Evolutionary conservation across 306 rosid species (phyloP), one percentile per base, ranked within the genome.

Genomic region (Crataegus laevigata): DNA sequence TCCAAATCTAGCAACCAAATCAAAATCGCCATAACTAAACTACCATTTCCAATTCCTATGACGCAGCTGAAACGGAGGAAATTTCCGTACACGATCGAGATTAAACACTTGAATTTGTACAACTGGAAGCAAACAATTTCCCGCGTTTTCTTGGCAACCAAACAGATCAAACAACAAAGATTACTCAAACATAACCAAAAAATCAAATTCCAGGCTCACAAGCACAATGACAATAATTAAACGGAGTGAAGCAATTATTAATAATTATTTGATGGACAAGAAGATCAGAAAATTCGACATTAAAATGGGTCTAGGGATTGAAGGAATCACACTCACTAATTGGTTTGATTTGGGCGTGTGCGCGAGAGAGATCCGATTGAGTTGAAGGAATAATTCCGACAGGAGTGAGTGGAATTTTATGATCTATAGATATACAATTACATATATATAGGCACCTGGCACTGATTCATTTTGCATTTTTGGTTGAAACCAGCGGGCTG

Each of bases 21-120:
- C 69, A 15, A 60, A 77, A 66, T 11, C 52, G 25, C 62, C 61
- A 75, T 54, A 30, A 42, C 84, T 36, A 50, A 69, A 28, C 26
- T 47, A 69, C 14, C 13, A 70, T 29, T 19, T 22, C 22, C 52
- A 6, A 66, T 29, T 28, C 59, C 61, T 29, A 69, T n/a, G 47
- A n/a, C 30, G 51, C 45, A 19, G 43, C 6, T 24, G 34, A 60
- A 8, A 43, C 4, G 0, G n/a, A 30, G 28, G 26, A 25, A 51
- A 67, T 3, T 7, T 6, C 7, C 14, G 14, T 10, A 17, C 11
- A 15, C 11, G 34, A 26, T 18, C 17, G 34, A 58, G 55, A 72
- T 57, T 8, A 22, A 26, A 21, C 51, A 14, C 38, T 24, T 8
- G 26, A 21, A 60, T 8, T 61, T 61, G 1, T 10, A 6, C 43